Percentiles rank a stretch among this genome's conserved stretches.
Conservation (phyloP, 2,329 filamentous ascomycete genomes). For the Fusarium nelsonii region DNA sequence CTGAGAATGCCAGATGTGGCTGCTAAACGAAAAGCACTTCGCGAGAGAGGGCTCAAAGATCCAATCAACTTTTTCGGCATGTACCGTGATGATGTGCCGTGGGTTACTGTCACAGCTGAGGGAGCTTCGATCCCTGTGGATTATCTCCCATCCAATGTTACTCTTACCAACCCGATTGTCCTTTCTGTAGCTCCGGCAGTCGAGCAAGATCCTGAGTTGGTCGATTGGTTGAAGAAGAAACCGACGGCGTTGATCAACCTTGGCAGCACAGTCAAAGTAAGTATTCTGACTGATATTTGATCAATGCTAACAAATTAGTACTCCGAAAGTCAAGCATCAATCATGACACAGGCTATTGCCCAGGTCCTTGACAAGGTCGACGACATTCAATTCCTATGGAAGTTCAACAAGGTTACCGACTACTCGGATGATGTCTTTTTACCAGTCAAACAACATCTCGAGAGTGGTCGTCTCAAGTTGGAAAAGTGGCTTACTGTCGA, state of each 20-base stretch:
- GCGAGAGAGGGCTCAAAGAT: slow-evolving; percentile 34
- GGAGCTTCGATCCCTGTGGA: slow-evolving; percentile 37
- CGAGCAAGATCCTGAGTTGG: slow-evolving; percentile 58
- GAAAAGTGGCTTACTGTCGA: slow-evolving; percentile 48
- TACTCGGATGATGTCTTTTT: slow-evolving; percentile 22
- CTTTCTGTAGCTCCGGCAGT: slow-evolving; percentile 52
- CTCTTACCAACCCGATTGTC: slow-evolving; percentile 59
- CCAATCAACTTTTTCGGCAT: slow-evolving; percentile 43
- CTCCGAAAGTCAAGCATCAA: neutral
- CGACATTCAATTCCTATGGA: slow-evolving; percentile 52
- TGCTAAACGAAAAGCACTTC: slow-evolving; percentile 41
- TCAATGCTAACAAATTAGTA: neutral
- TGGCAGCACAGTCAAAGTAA: slow-evolving; percentile 52
- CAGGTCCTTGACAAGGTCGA: slow-evolving; percentile 11
- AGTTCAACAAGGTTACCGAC: slow-evolving; percentile 31
- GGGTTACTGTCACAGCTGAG: slow-evolving; percentile 46
- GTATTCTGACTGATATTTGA: neutral
- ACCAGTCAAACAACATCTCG: slow-evolving; percentile 24
- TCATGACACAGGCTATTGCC: neutral
- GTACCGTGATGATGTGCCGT: slow-evolving; percentile 48
- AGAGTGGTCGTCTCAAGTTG: slow-evolving; percentile 35
- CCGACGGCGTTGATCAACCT: slow-evolving; percentile 64
- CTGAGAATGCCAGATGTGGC: slow-evolving; percentile 46
- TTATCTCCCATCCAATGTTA: slow-evolving; percentile 42
- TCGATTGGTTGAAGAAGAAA: slow-evolving; percentile 55